These are phyloP conservation scores for Phoma sp. DNA, from an alignment of 2,329 filamentous ascomycete species.

Conservation along the genomic window DNA sequence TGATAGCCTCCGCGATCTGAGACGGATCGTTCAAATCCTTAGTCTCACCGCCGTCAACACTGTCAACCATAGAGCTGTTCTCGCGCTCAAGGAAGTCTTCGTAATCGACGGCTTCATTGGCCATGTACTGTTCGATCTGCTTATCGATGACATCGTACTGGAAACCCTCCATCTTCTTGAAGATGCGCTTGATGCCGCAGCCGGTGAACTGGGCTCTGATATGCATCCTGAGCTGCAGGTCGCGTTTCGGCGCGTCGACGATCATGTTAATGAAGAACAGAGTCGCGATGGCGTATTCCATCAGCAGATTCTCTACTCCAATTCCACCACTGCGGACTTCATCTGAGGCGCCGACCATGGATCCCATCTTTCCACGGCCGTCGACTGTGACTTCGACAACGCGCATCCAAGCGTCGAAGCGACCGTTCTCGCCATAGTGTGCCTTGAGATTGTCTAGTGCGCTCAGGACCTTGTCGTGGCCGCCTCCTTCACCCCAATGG, in stretches of 20 bases:
- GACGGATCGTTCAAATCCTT: constrained; percentile 92
- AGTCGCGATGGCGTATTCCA: constrained; percentile 97
- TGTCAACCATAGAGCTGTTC: constrained; percentile 88
- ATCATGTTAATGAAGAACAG: constrained; percentile 97
- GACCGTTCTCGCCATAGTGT: constrained; percentile 86
- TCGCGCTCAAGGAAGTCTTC: constrained; percentile 95
- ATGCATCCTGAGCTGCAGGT: constrained; percentile 89
- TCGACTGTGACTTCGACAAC: constrained; percentile 97
- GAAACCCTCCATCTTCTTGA: constrained; percentile 97
- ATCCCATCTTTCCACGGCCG: constrained; percentile 98
- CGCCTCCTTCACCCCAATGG: constrained; percentile 88
- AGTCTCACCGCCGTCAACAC: constrained; percentile 78
- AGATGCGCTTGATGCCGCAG: constrained; percentile 91
- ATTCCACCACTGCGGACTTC: constrained; percentile 95
- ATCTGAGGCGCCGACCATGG: constrained; percentile 93
- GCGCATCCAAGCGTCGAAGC: constrained; percentile 98
- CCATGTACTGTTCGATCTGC: constrained; percentile 90
- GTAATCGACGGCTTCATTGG: constrained; percentile 97
- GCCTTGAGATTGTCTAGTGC: constrained; percentile 90
- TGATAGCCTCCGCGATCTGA: constrained; percentile 94
- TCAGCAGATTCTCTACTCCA: constrained; percentile 97
- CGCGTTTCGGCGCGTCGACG: constrained; percentile 85
- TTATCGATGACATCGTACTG: constrained; percentile 99
- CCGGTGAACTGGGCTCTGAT: constrained; percentile 95
- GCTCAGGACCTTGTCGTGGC: constrained; percentile 91